Evolutionary conservation across 768 basidiomycete genomes (phyloP).

Genomic region (Fomitopsis serialis): DNA sequence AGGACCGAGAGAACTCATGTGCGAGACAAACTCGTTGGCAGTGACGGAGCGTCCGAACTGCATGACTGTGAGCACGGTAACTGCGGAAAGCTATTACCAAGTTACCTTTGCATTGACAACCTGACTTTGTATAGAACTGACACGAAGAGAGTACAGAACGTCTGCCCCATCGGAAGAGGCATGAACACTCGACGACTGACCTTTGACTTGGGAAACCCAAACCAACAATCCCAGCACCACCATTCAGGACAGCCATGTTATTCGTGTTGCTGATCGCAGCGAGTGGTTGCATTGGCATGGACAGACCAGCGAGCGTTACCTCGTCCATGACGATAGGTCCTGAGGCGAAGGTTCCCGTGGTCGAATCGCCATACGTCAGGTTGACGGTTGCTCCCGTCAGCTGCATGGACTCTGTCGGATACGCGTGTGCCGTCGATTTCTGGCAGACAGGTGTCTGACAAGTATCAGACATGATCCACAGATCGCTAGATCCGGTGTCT

Average conservation of each 20-base stretch:
- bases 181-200: conserved; percentile 25
- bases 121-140: conserved; percentile 20
- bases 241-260: conserved; percentile 54
- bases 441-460: conserved; percentile 41
- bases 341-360: conserved; percentile 60
- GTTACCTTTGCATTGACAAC: conserved; percentile 17
- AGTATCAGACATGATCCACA: conserved; percentile 65
- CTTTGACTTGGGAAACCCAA: conserved; percentile 75
- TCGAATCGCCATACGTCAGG: conserved; percentile 67
- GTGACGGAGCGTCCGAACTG: conserved; percentile 17
- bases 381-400: conserved; percentile 39
- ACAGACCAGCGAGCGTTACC: conserved; percentile 50
- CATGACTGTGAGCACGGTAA: not conserved
- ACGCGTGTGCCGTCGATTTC: conserved; percentile 34
- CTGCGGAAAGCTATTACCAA: not conserved
- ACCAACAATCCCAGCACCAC: conserved; percentile 68
- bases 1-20: conserved; percentile 25
- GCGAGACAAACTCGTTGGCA: conserved; percentile 20
- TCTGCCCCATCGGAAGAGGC: not conserved
- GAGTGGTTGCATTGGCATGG: conserved; percentile 49
- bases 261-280: conserved; percentile 68
- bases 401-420: conserved; percentile 43
- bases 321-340: conserved; percentile 61
- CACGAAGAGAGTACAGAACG: not conserved
- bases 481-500: conserved; percentile 79